Evolutionary conservation across 2,329 filamentous ascomycete species (phyloP).

Genomic region (Microdochium nivale): DNA sequence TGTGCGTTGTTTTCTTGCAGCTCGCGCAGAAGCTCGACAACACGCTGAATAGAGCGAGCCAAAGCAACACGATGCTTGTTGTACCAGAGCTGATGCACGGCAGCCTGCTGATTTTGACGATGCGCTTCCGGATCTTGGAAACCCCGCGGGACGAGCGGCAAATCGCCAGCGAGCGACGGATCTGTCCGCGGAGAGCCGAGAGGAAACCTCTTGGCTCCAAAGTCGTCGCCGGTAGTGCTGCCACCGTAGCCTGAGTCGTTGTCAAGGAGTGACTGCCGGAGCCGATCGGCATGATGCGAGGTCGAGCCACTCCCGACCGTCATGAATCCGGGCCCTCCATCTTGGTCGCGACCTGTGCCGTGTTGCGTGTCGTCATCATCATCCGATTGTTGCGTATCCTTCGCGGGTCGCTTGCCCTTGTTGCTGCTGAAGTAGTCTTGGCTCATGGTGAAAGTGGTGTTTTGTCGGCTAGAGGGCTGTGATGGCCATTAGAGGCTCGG

Average conservation of each 20-base stretch:
- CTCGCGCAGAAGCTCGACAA: constrained; percentile 72
- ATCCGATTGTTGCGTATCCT: constrained; percentile 28
- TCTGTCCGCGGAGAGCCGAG: constrained; percentile 30
- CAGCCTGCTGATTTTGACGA: constrained; percentile 62
- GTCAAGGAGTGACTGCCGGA: constrained; percentile 69
- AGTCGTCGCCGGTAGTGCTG: constrained; percentile 60
- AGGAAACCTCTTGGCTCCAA: constrained; percentile 23
- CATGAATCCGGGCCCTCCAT: constrained; percentile 59
- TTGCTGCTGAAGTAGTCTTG: constrained; percentile 43
- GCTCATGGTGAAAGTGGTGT: constrained; percentile 39
- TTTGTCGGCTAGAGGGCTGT: constrained; percentile 23
- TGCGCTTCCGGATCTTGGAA: constrained; percentile 47
- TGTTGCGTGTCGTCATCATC: constrained; percentile 16
- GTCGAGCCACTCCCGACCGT: constrained; percentile 77
- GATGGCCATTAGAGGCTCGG: constrained; percentile 3
- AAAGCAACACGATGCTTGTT: constrained; percentile 85
- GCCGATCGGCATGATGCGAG: constrained; percentile 70
- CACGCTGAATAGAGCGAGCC: constrained; percentile 78
- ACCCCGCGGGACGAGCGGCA: constrained; percentile 31
- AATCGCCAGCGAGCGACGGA: constrained; percentile 35
- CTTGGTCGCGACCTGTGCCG: constrained; percentile 15
- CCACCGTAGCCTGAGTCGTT: constrained; percentile 88
- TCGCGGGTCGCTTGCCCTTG: constrained; percentile 33
- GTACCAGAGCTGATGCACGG: constrained; percentile 89
- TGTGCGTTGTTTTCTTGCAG: constrained; percentile 82